Base-by-base conservation (phyloP, 495 filamentous ascomycete species). In the Sabuloglossum arenarium region DNA sequence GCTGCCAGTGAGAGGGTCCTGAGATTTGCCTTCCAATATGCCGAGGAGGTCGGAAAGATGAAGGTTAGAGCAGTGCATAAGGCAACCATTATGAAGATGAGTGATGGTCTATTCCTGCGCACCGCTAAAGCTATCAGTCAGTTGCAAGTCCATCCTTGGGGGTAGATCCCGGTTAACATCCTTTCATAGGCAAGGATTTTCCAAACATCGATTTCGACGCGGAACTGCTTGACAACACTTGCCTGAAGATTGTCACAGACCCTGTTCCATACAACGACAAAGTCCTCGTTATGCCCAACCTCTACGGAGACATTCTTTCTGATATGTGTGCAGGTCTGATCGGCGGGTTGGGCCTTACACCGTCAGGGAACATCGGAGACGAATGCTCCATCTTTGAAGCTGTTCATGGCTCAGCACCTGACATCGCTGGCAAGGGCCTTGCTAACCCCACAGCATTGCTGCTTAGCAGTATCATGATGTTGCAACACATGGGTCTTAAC, bases 81-180 rank as follows among this genome's bases (percentile, higher is more conserved):
- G 79, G 91, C 90, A 65, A 98, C 93, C 64, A 98, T 97, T 76
- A 97, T 97, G 91, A 98, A 98, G 82, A 97, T 97, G 93, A 84
- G 78, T 70, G 91, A 98, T 71, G 91, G 91, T 72, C 85, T 98
- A 52, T 98, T 98, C 82, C 76, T 97, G 58, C 83, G 77, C 69
- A 83, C 79, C 54, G 93, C 88, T 62, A 73, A 80, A 31, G 75
- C 88, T 27, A 75, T 98, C 65, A 72, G 85, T 68, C n/a, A 47
- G 45, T 47, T 23, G 24, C 6, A n/a, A 27, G 19, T 47, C 45
- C 24, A 12, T 10, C 3, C 9, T 23, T 23, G 14, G 9, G 21
- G 2, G n/a, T 10, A n/a, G 23, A 14, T n/a, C 21, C 6, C 4
- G 3, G 45, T n/a, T 47, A 27, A 47, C 45, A n/a, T 8, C 19